A percentile compares a stretch with the other conserved stretches of the same genome.
phyloP scores from a whole-genome alignment of 208 protist genomes.

The Angomonas desouzai region DNA sequence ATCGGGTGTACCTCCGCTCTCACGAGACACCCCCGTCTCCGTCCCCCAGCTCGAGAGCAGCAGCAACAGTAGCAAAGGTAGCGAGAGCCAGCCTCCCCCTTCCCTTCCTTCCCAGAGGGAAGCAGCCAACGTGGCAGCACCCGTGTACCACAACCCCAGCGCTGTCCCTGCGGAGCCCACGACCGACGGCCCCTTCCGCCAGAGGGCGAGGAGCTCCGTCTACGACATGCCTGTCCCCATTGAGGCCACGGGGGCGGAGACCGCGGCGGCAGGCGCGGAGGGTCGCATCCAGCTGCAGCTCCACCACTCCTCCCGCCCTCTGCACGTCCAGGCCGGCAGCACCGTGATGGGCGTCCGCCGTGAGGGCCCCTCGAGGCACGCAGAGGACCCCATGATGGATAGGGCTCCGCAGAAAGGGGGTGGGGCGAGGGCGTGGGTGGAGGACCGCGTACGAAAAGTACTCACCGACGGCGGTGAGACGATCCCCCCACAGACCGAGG shows the following conservation, averaged over 20 bases:
- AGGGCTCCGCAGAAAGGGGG: neutral
- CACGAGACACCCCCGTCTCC: neutral
- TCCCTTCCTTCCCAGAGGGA: neutral
- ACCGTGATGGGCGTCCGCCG: neutral
- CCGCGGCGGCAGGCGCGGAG: neutral
- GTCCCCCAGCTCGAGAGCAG: neutral
- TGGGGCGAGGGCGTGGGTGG: neutral
- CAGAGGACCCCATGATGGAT: neutral
- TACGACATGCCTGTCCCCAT: neutral
- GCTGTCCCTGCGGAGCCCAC: neutral
- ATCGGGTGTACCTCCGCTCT: neutral
- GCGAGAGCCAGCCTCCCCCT: neutral
- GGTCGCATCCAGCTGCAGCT: neutral
- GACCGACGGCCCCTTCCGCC: too few relatives aligned
- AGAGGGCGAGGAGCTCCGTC: neutral
- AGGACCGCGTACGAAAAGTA: neutral
- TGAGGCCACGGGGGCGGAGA: neutral
- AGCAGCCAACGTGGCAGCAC: too few relatives aligned
- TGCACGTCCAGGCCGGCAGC: neutral
- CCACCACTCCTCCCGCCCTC: neutral
- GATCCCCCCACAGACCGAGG: neutral
- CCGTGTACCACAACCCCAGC: too few relatives aligned
- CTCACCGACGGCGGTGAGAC: neutral
- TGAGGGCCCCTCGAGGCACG: neutral
- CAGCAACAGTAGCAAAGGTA: neutral